Percentiles rank a stretch among this genome's conserved stretches.
Conservation (phyloP, 2,329 filamentous ascomycete genomes). For the Tolypocladium sp. region DNA sequence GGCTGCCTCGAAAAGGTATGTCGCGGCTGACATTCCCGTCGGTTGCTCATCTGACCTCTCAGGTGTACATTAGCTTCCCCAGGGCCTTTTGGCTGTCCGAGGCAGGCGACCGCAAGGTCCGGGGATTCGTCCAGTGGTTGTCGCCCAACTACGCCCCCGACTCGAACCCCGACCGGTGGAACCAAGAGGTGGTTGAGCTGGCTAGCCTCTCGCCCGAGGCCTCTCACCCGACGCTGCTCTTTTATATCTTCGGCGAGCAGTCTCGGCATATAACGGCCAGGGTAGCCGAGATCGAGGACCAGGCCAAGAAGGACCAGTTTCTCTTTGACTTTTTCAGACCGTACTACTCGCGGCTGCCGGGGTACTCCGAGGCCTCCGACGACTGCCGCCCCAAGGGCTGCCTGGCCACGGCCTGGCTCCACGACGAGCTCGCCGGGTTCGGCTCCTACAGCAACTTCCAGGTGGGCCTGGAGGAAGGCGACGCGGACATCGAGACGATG, state of each 20-base stretch:
- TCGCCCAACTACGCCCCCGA: slow-evolving; percentile 56
- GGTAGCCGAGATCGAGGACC: slow-evolving; percentile 29
- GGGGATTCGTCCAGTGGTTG: slow-evolving; percentile 70
- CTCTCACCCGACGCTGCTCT: slow-evolving; percentile 74
- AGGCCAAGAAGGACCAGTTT: slow-evolving; percentile 39
- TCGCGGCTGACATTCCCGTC: not conserved
- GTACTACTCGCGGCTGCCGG: slow-evolving; percentile 67
- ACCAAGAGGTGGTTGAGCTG: slow-evolving; percentile 70
- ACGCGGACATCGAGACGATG: slow-evolving; percentile 60
- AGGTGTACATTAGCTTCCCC: slow-evolving; percentile 61
- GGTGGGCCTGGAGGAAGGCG: slow-evolving; percentile 59
- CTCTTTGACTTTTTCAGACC: slow-evolving; percentile 63
- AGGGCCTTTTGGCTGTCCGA: slow-evolving; percentile 59
- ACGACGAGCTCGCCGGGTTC: slow-evolving; percentile 69
- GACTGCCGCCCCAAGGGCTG: slow-evolving; percentile 54
- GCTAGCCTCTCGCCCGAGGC: slow-evolving; percentile 49
- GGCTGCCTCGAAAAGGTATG: slow-evolving; percentile 61
- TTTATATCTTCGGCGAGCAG: slow-evolving; percentile 66
- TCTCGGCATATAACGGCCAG: slow-evolving; percentile 42
- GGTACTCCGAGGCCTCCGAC: slow-evolving; percentile 45
- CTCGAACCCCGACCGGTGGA: slow-evolving; percentile 57
- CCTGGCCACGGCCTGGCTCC: slow-evolving; percentile 68
- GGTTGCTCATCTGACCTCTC: not conserved
- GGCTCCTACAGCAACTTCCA: slow-evolving; percentile 86
- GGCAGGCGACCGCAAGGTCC: slow-evolving; percentile 33